These are phyloP conservation scores for Candida hispaniensis DNA, from an alignment of 805 yeast species.

Conservation along the genomic window DNA sequence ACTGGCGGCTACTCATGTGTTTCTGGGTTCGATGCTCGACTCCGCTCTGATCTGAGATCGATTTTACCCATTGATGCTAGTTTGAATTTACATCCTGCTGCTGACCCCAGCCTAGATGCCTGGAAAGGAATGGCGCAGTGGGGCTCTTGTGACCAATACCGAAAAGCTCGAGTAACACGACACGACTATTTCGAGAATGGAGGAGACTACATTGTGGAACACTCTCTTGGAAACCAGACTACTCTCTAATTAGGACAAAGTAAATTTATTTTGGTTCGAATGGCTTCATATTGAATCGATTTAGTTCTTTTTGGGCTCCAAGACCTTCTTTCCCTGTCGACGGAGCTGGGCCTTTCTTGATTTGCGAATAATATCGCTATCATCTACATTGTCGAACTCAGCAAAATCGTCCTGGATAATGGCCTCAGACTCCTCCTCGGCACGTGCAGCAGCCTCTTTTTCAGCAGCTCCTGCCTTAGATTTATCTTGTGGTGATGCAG, in stretches of 20 bases:
- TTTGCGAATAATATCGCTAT: slow-evolving; percentile 61
- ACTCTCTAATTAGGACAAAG: slow-evolving; percentile 2
- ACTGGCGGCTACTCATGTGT: slow-evolving; percentile 78
- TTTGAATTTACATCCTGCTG: slow-evolving; percentile 50
- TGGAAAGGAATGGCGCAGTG: slow-evolving; percentile 93
- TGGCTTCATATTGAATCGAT: neutral
- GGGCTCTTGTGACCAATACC: slow-evolving; percentile 41
- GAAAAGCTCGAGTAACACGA: slow-evolving; percentile 44
- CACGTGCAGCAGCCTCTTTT: slow-evolving; percentile 72
- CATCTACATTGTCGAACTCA: slow-evolving; percentile 64
- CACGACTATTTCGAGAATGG: slow-evolving; percentile 84
- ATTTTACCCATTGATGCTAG: slow-evolving; percentile 61
- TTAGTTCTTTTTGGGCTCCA: slow-evolving; percentile 6
- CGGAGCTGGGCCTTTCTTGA: slow-evolving; percentile 29
- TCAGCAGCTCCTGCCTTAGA: slow-evolving; percentile 82
- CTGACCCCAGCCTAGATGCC: slow-evolving; percentile 64
- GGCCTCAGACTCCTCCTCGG: slow-evolving; percentile 53
- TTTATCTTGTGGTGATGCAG: slow-evolving; percentile 73
- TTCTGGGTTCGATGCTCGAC: slow-evolving; percentile 54
- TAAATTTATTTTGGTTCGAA: neutral
- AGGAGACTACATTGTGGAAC: slow-evolving; percentile 78
- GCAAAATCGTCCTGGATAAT: slow-evolving; percentile 82
- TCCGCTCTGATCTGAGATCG: slow-evolving; percentile 56
- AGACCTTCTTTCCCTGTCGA: slow-evolving; percentile 28
- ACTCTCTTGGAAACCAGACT: slow-evolving; percentile 54